These are phyloP conservation scores for Monosporascus sp. DNA, from an alignment of 2,329 filamentous ascomycete genomes.

Conservation along the genomic window DNA sequence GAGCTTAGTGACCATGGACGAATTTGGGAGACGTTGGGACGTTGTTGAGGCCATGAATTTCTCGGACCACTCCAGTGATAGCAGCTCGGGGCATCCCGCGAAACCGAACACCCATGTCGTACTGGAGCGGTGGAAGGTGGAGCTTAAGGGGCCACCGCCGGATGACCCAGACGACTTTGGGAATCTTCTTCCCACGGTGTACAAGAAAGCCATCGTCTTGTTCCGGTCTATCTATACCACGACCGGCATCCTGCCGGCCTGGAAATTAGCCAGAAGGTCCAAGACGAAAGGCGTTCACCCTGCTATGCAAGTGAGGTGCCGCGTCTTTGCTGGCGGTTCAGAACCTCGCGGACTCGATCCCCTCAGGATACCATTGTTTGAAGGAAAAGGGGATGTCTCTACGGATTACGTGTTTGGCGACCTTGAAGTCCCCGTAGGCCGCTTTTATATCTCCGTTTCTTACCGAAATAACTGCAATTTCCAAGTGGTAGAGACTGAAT, in stretches of 20 bases:
- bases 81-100: slow-evolving; percentile 33
- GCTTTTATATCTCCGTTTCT: slow-evolving; percentile 73
- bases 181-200: slow-evolving; percentile 71
- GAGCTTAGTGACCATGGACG: slow-evolving; percentile 81
- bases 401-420: slow-evolving; percentile 77
- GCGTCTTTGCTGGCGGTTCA: slow-evolving; percentile 61
- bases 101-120: slow-evolving; percentile 66
- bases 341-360: slow-evolving; percentile 58
- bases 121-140: slow-evolving; percentile 85
- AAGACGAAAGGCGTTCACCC: slow-evolving; percentile 65
- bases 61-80: slow-evolving; percentile 49
- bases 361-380: slow-evolving; percentile 65
- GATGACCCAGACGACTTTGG: slow-evolving; percentile 52
- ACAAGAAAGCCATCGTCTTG: slow-evolving; percentile 95
- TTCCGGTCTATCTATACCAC: slow-evolving; percentile 85
- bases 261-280: slow-evolving; percentile 72
- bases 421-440: slow-evolving; percentile 80
- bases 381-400: slow-evolving; percentile 56
- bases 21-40: slow-evolving; percentile 88
- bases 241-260: slow-evolving; percentile 76
- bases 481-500: slow-evolving; percentile 84
- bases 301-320: slow-evolving; percentile 70
- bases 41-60: slow-evolving; percentile 75
- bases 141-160: slow-evolving; percentile 60
- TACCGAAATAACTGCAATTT: slow-evolving; percentile 90